Percentiles rank a stretch among this genome's conserved stretches.
These are phyloP conservation scores for Spongiforma sp. DNA, from an alignment of 1,284 basidiomycete genomes.

Conservation along the genomic window DNA sequence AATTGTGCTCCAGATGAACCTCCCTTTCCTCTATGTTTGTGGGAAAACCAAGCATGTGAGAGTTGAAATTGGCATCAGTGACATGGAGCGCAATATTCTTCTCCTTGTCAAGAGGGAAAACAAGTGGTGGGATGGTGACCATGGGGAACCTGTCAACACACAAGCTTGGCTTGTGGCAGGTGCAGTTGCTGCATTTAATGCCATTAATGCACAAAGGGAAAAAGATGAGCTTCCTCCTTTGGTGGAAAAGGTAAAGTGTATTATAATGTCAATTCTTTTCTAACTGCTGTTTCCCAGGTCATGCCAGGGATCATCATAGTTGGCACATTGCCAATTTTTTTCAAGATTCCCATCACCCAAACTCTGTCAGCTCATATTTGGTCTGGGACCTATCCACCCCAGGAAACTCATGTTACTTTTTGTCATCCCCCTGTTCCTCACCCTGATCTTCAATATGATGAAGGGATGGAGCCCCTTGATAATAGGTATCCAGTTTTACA, in stretches of 20 bases:
- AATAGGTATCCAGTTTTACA: not conserved
- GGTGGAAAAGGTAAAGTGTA: not conserved
- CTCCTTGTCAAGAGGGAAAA: not conserved
- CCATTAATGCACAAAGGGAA: not conserved
- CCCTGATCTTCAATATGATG: not conserved
- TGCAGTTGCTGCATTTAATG: not conserved
- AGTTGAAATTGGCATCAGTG: not conserved
- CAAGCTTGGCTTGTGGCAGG: not conserved
- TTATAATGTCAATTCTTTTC: not conserved
- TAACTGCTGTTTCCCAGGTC: not conserved
- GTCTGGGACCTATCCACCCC: not conserved
- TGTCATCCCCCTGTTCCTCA: not conserved
- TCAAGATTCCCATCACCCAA: not conserved
- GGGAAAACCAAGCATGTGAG: not conserved
- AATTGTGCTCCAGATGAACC: not conserved
- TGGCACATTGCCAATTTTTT: not conserved
- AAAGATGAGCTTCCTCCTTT: not conserved
- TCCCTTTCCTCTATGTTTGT: not conserved
- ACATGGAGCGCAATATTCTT: not conserved
- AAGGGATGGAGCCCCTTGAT: not conserved
- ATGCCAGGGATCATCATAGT: not conserved
- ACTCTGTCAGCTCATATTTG: not conserved
- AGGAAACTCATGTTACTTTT: not conserved
- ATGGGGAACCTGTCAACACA: not conserved
- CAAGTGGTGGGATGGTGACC: not conserved